Evolutionary conservation across 225 moss, liverwort and hornwort species (phyloP).

Genomic region (Physcomitrellopsis africana): DNA sequence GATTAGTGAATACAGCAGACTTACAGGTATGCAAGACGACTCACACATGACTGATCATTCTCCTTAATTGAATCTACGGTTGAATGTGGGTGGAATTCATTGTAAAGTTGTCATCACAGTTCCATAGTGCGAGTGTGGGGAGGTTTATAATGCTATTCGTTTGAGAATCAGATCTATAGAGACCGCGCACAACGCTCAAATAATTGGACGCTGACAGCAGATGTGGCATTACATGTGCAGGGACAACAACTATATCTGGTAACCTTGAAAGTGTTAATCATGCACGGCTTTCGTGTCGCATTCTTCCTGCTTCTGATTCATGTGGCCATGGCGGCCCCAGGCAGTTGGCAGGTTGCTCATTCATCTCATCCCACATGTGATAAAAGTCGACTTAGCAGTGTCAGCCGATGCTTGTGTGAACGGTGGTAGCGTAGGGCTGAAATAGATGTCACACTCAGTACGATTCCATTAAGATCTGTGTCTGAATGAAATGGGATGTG

Average conservation of each 20-base stretch:
- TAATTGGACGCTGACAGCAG: no score
- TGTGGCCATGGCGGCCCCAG: slow-evolving; percentile 29
- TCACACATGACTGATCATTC: not conserved
- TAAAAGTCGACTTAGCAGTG: not conserved
- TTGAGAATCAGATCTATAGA: no score
- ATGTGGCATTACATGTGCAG: not conserved
- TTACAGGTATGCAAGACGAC: not conserved
- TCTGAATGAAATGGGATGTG: no score
- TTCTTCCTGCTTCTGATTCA: slow-evolving; percentile 25
- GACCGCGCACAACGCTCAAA: no score
- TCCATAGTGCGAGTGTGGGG: not conserved
- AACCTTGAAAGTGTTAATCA: slow-evolving; percentile 1
- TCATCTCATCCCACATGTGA: no score
- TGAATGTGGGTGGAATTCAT: not conserved
- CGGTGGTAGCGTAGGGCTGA: not conserved
- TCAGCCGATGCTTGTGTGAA: not conserved
- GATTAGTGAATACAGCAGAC: not conserved
- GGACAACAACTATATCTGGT: not conserved
- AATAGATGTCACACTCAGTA: not conserved
- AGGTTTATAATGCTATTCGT: no score
- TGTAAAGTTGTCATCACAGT: not conserved
- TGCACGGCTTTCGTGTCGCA: slow-evolving; percentile 15
- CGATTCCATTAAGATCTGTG: no score
- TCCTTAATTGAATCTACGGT: not conserved
- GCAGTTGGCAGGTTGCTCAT: slow-evolving; percentile 44